phyloP scores from a whole-genome alignment of 768 basidiomycete genomes.

The Saitozyma podzolica region DNA sequence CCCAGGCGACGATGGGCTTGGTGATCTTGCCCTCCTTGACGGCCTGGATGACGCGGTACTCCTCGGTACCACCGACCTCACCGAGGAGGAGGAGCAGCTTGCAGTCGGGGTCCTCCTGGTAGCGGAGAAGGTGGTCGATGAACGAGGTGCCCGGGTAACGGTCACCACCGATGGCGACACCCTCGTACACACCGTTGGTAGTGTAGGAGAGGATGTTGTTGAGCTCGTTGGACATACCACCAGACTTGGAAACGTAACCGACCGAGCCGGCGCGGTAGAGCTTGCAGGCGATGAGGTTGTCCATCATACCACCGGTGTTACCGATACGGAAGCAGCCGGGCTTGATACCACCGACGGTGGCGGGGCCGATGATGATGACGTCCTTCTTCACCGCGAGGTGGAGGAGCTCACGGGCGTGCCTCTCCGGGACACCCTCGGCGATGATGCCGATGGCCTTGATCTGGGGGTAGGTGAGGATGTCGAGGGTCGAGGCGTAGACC shows the following conservation, averaged over 20 bases:
- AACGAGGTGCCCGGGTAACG: slow-evolving; percentile 98
- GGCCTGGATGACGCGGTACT: slow-evolving; percentile 97
- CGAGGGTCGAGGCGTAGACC: slow-evolving; percentile 91
- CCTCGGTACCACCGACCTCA: slow-evolving; percentile 97
- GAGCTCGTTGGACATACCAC: slow-evolving; percentile 99
- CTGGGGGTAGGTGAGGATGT: slow-evolving; percentile 73
- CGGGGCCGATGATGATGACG: slow-evolving; percentile 92
- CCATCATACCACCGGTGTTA: slow-evolving; percentile 99
- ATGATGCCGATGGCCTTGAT: slow-evolving; percentile 83
- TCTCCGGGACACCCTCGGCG: slow-evolving; percentile 97
- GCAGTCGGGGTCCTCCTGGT: slow-evolving; percentile 94
- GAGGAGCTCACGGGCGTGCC: slow-evolving; percentile 94
- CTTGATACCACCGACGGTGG: slow-evolving; percentile 99
- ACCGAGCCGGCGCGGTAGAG: slow-evolving; percentile 96
- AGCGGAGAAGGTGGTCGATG: slow-evolving; percentile 97
- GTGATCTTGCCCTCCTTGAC: slow-evolving; percentile 90
- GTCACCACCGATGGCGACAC: slow-evolving; percentile 99
- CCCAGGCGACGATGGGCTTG: slow-evolving; percentile 99
- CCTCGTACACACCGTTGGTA: slow-evolving; percentile 99
- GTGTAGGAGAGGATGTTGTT: slow-evolving; percentile 97
- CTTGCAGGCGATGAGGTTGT: slow-evolving; percentile 98
- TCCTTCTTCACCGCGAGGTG: slow-evolving; percentile 80
- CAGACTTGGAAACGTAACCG: slow-evolving; percentile 98
- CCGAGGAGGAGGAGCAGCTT: slow-evolving; percentile 99
- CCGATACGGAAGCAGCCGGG: slow-evolving; percentile 99